Evolutionary conservation across 208 protist genomes (phyloP).

Genomic region (Acanthamoeba triangularis): DNA sequence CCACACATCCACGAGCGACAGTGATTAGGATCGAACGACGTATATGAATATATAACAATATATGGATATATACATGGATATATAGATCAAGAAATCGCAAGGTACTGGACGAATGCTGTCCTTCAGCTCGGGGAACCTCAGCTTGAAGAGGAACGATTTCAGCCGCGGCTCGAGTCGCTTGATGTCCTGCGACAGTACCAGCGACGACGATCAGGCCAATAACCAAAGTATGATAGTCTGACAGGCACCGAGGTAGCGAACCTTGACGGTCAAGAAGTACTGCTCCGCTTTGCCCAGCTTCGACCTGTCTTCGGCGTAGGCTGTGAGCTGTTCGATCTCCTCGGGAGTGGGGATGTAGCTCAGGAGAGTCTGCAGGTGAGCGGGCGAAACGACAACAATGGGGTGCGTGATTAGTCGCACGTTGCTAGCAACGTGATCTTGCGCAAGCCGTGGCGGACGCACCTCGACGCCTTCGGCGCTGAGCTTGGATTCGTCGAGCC

Average conservation of each 20-base stretch:
- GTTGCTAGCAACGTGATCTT: neutral
- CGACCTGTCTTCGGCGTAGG: neutral
- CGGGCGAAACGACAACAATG: neutral
- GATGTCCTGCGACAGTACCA: neutral
- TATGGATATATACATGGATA: no score
- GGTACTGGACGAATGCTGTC: constrained; percentile 7
- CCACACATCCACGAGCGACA: no score
- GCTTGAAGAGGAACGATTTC: constrained; percentile 16
- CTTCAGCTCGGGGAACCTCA: neutral
- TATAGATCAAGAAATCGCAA: no score
- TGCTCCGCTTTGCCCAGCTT: constrained; percentile 73
- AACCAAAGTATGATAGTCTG: neutral
- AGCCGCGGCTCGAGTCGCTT: neutral
- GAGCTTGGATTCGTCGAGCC: constrained; percentile 6
- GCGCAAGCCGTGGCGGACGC: neutral
- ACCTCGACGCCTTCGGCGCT: neutral
- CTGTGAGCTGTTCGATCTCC: constrained; percentile 17
- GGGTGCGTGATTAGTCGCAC: neutral
- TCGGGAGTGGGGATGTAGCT: neutral
- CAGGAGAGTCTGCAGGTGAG: neutral
- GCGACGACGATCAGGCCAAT: no score
- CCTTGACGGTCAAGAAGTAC: constrained; percentile 66
- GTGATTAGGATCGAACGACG: no score
- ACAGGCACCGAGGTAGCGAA: neutral
- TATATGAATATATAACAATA: no score